Evolutionary conservation across 2,329 filamentous ascomycete species (phyloP).

Genomic region (Westerdykella ornata): DNA sequence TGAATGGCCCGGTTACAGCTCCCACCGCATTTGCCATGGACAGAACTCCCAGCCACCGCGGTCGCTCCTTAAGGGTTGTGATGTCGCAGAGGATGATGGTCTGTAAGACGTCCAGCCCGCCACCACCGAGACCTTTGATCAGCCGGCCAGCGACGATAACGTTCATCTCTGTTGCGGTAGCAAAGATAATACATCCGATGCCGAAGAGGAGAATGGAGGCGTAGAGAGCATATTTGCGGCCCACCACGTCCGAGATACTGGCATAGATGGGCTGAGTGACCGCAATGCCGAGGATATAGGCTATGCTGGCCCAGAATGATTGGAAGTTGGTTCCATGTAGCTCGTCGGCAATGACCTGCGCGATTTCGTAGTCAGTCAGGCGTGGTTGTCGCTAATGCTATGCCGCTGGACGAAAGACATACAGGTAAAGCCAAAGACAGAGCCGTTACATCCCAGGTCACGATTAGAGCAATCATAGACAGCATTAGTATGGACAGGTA

Average conservation of each 20-base stretch:
- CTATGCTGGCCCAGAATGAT: slow-evolving; percentile 57
- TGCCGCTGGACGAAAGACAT: too few relatives aligned
- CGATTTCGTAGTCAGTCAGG: too few relatives aligned
- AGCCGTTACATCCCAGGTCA: too few relatives aligned
- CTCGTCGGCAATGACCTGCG: too few relatives aligned
- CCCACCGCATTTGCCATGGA: slow-evolving; percentile 49
- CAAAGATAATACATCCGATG: slow-evolving; percentile 44
- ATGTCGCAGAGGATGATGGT: slow-evolving; percentile 49
- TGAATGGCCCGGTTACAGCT: slow-evolving; percentile 43
- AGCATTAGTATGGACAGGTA: too few relatives aligned
- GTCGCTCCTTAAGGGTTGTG: slow-evolving; percentile 44
- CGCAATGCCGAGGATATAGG: slow-evolving; percentile 17
- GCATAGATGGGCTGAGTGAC: slow-evolving; percentile 28
- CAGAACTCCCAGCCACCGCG: slow-evolving; percentile 44
- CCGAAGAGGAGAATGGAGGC: slow-evolving; percentile 38
- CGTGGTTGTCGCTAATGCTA: too few relatives aligned
- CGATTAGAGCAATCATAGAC: too few relatives aligned
- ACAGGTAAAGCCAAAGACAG: too few relatives aligned
- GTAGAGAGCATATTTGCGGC: slow-evolving; percentile 18
- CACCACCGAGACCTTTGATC: slow-evolving; percentile 48
- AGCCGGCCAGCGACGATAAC: slow-evolving; percentile 47
- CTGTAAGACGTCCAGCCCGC: slow-evolving; percentile 45
- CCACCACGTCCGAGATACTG: slow-evolving; percentile 22
- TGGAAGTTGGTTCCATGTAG: slow-evolving; percentile 11
- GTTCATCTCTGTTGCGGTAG: slow-evolving; percentile 40